Base-by-base conservation (phyloP, 495 filamentous ascomycete genomes). In the Stereocaulon alpinum region DNA sequence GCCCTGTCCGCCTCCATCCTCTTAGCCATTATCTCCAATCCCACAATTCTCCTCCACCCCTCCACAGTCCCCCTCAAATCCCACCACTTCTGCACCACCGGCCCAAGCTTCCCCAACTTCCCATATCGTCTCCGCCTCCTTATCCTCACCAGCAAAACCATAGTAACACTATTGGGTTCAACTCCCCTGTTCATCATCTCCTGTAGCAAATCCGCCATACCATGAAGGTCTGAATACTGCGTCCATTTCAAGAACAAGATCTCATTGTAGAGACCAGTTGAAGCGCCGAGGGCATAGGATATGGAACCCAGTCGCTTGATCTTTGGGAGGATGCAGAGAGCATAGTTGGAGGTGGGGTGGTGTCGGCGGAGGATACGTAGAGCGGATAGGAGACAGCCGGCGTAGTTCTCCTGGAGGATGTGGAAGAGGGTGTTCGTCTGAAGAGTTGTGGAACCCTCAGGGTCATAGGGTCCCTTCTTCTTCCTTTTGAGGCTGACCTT, bases 161-260 rank as follows among this genome's bases (percentile, higher is more conserved):
- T 66, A 2, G 86, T 88, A n/a, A 73, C 74, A 0, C 61, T 61
- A 61, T 89, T 78, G 37, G 80, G 78, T 20, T 80, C 80, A 27
- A 92, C 69, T 9, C 87, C 89, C 1, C 75, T 80, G 10, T 78
- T 69, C 42, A 87, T 82, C 90, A 96, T 96, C 69, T 96, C 89
- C 44, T 74, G 70, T 7, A 94, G 71, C 4, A 90, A 71, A 12
- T 81, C 73, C 12, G 84, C 67, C 40, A 91, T 79, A 11, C 76
- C 78, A 11, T 71, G 64, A 2, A 87, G 71, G 64, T 93, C 82
- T 6, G 77, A 74, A 61, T 82, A 82, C 3, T 78, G 76, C 37
- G 69, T 70, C 84, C 87, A 91, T 59, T 81, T 72, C 40, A 86
- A 77, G 27, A 72, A 64, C 22, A 91, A 73, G 40, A 91, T 71